Percentiles rank a stretch among this genome's conserved stretches.
These are phyloP conservation scores for Colletotrichum viniferum DNA, from an alignment of 2,329 filamentous ascomycete species.

Conservation along the genomic window DNA sequence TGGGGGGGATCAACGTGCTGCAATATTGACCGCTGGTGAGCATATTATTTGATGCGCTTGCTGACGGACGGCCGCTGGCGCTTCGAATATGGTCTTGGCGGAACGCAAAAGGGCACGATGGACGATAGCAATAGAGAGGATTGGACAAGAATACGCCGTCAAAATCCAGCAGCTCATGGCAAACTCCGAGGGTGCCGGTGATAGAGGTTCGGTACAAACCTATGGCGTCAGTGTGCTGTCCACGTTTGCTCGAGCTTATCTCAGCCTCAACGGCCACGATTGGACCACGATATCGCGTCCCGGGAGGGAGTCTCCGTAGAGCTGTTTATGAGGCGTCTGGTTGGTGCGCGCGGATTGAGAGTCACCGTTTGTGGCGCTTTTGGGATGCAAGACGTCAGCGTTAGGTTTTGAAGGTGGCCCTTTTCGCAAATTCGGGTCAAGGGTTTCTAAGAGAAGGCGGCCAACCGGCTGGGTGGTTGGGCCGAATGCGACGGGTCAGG, in stretches of 20 bases:
- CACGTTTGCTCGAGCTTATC: not conserved
- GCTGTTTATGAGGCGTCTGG: not conserved
- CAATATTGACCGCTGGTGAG: accelerated
- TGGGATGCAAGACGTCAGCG: not conserved
- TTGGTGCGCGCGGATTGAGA: not conserved
- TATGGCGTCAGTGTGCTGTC: not conserved
- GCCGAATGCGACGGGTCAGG: not conserved
- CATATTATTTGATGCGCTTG: accelerated
- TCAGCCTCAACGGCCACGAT: not conserved
- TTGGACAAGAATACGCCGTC: not conserved
- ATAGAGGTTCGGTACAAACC: not conserved
- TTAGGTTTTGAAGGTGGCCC: not conserved
- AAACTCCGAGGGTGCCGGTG: not conserved
- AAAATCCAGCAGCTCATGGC: not conserved
- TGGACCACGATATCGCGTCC: not conserved
- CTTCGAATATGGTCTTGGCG: not conserved
- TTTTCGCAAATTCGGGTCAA: not conserved
- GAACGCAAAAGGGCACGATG: not conserved
- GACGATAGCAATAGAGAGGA: not conserved
- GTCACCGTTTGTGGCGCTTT: not conserved
- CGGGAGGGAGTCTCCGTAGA: not conserved
- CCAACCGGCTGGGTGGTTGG: not conserved
- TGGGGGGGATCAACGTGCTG: not conserved
- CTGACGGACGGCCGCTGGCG: not conserved
- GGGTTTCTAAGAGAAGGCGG: not conserved